These are phyloP conservation scores for Ustilago cynodontis DNA, from an alignment of 1,284 basidiomycete species.

Conservation along the genomic window DNA sequence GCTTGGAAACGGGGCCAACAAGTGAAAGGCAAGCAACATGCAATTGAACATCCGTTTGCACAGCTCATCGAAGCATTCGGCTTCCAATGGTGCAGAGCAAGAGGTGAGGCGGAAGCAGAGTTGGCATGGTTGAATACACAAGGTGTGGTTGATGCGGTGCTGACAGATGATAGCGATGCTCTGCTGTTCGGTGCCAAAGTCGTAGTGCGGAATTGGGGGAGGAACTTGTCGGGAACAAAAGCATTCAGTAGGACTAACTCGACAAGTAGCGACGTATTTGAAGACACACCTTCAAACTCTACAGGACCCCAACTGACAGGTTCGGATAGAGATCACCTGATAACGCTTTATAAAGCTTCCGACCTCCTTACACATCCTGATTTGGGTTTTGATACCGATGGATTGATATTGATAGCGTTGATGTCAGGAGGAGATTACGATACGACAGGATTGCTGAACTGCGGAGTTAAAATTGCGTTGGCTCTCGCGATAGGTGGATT, in stretches of 20 bases:
- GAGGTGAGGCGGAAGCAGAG: conserved; percentile 96
- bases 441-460: conserved; percentile 61
- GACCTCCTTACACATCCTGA: conserved; percentile 15
- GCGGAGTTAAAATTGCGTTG: conserved; percentile 69
- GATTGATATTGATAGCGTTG: conserved; percentile 85
- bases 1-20: conserved; percentile 83
- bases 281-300: background rate
- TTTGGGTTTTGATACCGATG: conserved; percentile 76
- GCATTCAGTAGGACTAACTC: conserved; percentile 26
- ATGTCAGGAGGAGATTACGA: conserved; percentile 92
- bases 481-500: conserved; percentile 72
- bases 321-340: conserved; percentile 29
- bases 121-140: conserved; percentile 85
- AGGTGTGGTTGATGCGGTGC: conserved; percentile 86
- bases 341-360: conserved; percentile 14
- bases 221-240: conserved; percentile 38
- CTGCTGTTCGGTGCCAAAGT: conserved; percentile 87
- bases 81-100: conserved; percentile 78
- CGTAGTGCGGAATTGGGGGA: conserved; percentile 78
- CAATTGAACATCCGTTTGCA: conserved; percentile 47
- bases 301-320: conserved; percentile 19
- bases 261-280: conserved; percentile 25
- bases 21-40: conserved; percentile 72
- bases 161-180: conserved; percentile 93
- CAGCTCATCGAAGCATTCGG: conserved; percentile 88